Evolutionary conservation across 2,329 filamentous ascomycete species (phyloP), one percentile per base, ranked within the genome.

Genomic region (Epichloe brachyelytri): DNA sequence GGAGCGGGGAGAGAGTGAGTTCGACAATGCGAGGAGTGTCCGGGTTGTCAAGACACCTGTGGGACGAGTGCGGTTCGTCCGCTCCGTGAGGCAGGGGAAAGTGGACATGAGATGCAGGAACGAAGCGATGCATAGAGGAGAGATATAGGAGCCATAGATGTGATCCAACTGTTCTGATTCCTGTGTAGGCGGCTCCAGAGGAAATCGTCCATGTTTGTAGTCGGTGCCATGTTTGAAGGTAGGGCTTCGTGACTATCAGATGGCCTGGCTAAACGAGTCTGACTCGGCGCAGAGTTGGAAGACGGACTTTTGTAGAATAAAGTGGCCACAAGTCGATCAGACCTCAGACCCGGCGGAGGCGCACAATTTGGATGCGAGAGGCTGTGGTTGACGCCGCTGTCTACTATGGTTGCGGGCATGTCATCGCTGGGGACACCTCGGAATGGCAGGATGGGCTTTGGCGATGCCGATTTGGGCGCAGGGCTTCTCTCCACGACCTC

Each of bases 71-170:
- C 51, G 79, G 68, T 58, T 79, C 73, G 40, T 68, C 66, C n/a
- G 71, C 70, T 40, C 71, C 76, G 11, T 68, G 64, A 0, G 75
- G 74, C 19, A 77, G 68, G 12, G 80, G 53, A 83, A 81, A 19
- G 72, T 74, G 19, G 78, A 78, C 74, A 83, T 82, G 54, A 84
- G 74, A 60, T 83, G 79, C 20, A 84, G 71, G 63, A 84, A 84
- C 14, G 79, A 80, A 10, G 79, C 79, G 55, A 82, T 75, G 66
- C 80, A 83, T 54, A 83, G 71, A 5, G 80, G 78, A 17, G 79
- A 82, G 60, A 83, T 76, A 59, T 81, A 81, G 19, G 78, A 80
- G 55, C 80, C 80, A 58, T 84, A 84, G 17, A 83, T 72, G 54
- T 82, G 78, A 60, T 84, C 80, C 49, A 83, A 73, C 51, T 79